Percentiles rank a stretch among this genome's conserved stretches.
phyloP scores from a whole-genome alignment of 306 rosid species.

The Rubus parviflorus region DNA sequence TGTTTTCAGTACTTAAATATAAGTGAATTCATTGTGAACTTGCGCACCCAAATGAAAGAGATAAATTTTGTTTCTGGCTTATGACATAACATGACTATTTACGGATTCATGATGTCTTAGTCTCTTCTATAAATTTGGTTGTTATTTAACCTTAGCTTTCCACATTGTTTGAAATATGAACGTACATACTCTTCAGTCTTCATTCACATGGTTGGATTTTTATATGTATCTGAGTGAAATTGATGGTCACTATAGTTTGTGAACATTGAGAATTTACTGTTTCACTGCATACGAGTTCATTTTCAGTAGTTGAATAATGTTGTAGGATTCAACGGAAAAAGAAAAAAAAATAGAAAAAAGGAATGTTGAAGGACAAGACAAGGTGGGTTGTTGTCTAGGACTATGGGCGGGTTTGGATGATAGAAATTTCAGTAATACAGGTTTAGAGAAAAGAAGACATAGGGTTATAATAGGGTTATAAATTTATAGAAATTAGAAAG shows the following conservation, averaged over 20 bases:
- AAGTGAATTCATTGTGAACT: not conserved
- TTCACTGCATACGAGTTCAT: not conserved
- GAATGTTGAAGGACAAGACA: not conserved
- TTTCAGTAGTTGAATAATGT: not conserved
- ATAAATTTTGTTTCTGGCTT: too few relatives aligned
- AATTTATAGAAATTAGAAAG: too few relatives aligned
- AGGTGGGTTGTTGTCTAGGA: not conserved
- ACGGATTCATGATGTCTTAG: not conserved
- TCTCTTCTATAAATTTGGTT: not conserved
- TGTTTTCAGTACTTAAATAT: not conserved
- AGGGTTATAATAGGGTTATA: too few relatives aligned
- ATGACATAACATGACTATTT: not conserved
- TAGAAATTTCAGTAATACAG: not conserved
- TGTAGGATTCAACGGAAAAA: not conserved
- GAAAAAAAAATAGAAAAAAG: too few relatives aligned
- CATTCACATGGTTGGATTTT: not conserved
- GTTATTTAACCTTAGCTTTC: not conserved
- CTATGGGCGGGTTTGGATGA: not conserved
- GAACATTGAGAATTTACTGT: not conserved
- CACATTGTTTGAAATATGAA: not conserved
- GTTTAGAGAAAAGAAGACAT: too few relatives aligned
- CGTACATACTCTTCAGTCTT: not conserved
- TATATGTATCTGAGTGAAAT: not conserved
- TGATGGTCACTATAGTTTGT: not conserved
- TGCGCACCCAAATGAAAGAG: not conserved